Evolutionary conservation across 805 yeast species (phyloP), one percentile per base, ranked within the genome.

Genomic region (Lachancea quebecensis): DNA sequence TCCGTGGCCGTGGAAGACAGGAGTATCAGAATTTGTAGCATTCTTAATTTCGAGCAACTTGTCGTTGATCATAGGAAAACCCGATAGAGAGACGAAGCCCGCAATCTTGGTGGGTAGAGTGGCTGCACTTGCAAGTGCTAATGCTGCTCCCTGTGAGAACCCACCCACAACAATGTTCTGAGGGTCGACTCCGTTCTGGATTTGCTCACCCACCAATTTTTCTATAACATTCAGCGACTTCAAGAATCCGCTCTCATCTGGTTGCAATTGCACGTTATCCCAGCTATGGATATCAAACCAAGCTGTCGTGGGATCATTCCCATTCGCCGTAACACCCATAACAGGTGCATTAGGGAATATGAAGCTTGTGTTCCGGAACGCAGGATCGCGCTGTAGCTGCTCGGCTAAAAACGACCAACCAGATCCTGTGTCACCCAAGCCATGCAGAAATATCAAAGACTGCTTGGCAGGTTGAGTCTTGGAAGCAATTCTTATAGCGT

Each of bases 311-410:
- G 57, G 52, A 56, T 67, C 62, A 1, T 93, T 95, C 17, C 77
- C 78, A 54, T 81, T 83, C 41, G 72, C 77, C 1, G 89, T 75
- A 43, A 90, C 74, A 9, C 88, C 88, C 33, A 75, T 71, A 1
- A 56, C 56, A 6, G 96, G 96, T 0, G 99, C 97, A 59, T 83
- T 81, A 4, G 99, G 99, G 55, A 93, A 86, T n/a, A 90, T 74
- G 56, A 84, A 89, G 53, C 81, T 82, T 52, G 75, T 73, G 54
- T 74, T 79, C 53, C 67, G 71, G 55, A 74, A 82, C 15, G 61
- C 73, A 16, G 69, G 59, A 35, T 68, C 63, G 41, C 57, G 55
- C 44, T 72, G 73, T 21, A 85, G 73, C 44, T 78, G 67, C 34
- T 81, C 82, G 3, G 93, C 85, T 35, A 91, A 67, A 70, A 86